Base-by-base conservation (phyloP, 2,329 filamentous ascomycete genomes). In the Penicillium sp. region DNA sequence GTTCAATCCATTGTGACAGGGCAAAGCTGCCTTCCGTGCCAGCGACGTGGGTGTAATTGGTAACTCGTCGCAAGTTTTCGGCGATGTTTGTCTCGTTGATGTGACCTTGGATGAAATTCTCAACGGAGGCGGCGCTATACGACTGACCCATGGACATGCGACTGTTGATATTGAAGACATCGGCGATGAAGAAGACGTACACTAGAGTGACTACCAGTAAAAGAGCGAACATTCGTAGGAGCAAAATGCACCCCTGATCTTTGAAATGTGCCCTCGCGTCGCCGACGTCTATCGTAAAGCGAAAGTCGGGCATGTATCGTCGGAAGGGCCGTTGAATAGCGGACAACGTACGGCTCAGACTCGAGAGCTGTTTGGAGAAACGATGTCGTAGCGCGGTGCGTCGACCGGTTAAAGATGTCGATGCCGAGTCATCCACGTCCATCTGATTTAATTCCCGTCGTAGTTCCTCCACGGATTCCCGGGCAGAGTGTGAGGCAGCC, bases 1-100 rank as follows among this genome's bases (percentile, higher is more conserved):
- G 83, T 69, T 91, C 80, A 46, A 96, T 82, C 75, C 91, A 95
- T 73, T 89, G 81, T 7, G 89, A 92, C 46, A 95, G 78, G 38
- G 86, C 88, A 62, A 86, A 90, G 72, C 95, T 92, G 40, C 93
- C 93, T 72, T 95, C 86, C 3, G 90, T 95, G n/a, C 93, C 93
- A 2, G 89, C 93, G 54, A 97, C 79, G 69, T 97, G 93, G 54
- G 93, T 88, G 66, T 88, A 95, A 48, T 80, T 81, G 4, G 89
- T 92, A 55, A 92, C 83, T 64, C 91, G 87, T 62, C 81, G 76
- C 52, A 95, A 73, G 50, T 88, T 87, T 34, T 88, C 84, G 55
- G 83, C 80, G 66, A 93, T 86, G 42, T 79, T 77, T 51, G 78
- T 77, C 46, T 81, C 76, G 63, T 95, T 86, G 57, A 95, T 81